Base-by-base conservation (phyloP, 371 early-diverging fungal species). In the Apophysomyces sp. region DNA sequence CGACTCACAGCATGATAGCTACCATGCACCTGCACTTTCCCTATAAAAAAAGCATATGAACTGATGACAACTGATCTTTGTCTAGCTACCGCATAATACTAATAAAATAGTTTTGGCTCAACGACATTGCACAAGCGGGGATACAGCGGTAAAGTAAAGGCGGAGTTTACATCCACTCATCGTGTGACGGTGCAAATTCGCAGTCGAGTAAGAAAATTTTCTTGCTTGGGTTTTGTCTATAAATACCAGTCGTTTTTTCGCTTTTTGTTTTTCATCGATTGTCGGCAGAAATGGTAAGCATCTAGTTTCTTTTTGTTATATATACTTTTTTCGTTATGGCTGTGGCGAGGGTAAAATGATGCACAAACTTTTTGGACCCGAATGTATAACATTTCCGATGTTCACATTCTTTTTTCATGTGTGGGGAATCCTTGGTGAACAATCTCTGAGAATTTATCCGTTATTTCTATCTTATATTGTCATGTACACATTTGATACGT, bases 401-500 rank as follows among this genome's bases (percentile, higher is more conserved):
- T 64, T 64, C 59, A 55, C 55, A 51, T 37, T 52, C 30, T 53
- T 32, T 36, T 53, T 28, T 54, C 41, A 55, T 44, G 55, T 64
- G 65, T 64, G 65, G 65, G 65, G 39, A 54, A 34, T 59, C 65
- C 65, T 52, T 54, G 65, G 61, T 64, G 65, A 64, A 64, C 65
- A 64, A 64, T 64, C 65, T 64, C 65, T 64, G 65, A 64, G 63
- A 44, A 9, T 44, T 8, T 44, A 44, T 18, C 49, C 49, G 24
- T 26, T 26, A 44, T 9, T 9, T 26, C 21, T 44, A 44, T 44
- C 3, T 21, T 21, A 13, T 21, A 21, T 44, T 44, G 12, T 41
- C 8, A 44, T 21, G 49, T 37, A 21, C 21, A 44, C 21, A 4
- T 44, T 26, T 21, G 9, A 18, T 44, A 21, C 49, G 21, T 44